These are phyloP conservation scores for Wallacemonas sp. DNA, from an alignment of 208 protist species.

Conservation along the genomic window DNA sequence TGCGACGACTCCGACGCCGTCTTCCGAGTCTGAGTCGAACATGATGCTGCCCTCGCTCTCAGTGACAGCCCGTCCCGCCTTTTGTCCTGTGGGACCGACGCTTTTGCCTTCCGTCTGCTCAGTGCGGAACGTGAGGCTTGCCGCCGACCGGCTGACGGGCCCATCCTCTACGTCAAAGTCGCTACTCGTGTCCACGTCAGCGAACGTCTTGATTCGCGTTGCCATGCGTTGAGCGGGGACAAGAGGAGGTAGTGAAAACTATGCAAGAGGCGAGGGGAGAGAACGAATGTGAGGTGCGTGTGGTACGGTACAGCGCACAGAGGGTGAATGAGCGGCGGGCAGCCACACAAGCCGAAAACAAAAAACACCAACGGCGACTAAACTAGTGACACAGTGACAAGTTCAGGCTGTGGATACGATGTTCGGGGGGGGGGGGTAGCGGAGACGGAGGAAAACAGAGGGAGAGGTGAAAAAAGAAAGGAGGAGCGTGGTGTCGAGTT, in stretches of 20 bases:
- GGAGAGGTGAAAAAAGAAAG: too few species aligned
- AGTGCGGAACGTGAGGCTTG: constrained; percentile 33
- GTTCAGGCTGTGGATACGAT: too few species aligned
- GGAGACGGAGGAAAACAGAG: too few species aligned
- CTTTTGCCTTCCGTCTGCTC: constrained; percentile 19
- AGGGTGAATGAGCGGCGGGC: too few species aligned
- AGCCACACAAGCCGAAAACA: too few species aligned
- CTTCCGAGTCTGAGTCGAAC: constrained; percentile 12
- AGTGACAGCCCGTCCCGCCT: constrained; percentile 12
- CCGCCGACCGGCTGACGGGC: constrained; percentile 8
- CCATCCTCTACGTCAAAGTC: constrained; percentile 25
- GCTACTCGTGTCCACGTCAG: constrained; percentile 45
- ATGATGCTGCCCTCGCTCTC: constrained; percentile 15
- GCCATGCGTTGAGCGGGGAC: not conserved
- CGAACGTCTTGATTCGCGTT: constrained; percentile 24
- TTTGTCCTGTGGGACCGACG: constrained; percentile 10
- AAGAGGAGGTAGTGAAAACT: not conserved
- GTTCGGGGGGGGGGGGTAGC: too few species aligned
- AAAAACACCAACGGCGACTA: too few species aligned
- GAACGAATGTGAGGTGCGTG: too few species aligned
- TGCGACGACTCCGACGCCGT: not conserved
- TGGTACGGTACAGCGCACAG: too few species aligned
- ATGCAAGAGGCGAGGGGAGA: not conserved
- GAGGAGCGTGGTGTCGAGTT: too few species aligned
- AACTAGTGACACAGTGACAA: too few species aligned